Evolutionary conservation across 192 early-diverging fungal genomes (phyloP).

Genomic region (Dissophora ornata): DNA sequence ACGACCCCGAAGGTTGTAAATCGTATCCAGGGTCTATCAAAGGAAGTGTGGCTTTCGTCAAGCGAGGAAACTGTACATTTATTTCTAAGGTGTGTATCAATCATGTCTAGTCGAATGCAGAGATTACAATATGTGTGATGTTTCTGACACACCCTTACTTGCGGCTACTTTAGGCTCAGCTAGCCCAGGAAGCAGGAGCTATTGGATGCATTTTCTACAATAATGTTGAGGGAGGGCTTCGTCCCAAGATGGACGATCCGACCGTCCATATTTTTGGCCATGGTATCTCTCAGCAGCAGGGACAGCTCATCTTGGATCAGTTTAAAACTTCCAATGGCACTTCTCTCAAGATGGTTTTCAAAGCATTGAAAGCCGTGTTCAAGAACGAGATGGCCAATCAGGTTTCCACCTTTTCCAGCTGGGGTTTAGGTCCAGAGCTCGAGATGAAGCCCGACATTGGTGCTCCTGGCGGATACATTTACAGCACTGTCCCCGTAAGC

Average conservation of each 20-base stretch:
- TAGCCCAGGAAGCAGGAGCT: slow-evolving; percentile 70
- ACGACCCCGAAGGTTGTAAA: slow-evolving; percentile 33
- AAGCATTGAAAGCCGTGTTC: slow-evolving; percentile 32
- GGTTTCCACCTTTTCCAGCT: slow-evolving; percentile 78
- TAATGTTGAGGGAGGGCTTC: slow-evolving; percentile 28
- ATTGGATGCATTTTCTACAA: slow-evolving; percentile 76
- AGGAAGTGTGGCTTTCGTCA: slow-evolving; percentile 67
- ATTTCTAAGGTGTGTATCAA: slow-evolving; percentile 12
- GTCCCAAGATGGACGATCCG: slow-evolving; percentile 17
- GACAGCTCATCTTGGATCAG: slow-evolving; percentile 58
- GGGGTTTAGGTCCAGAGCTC: slow-evolving; percentile 76
- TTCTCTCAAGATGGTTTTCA: slow-evolving; percentile 22
- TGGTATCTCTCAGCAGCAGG: slow-evolving; percentile 62
- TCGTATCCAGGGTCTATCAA: slow-evolving; percentile 27
- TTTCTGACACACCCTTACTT: not conserved
- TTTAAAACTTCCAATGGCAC: slow-evolving; percentile 32
- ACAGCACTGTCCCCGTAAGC: slow-evolving; percentile 65
- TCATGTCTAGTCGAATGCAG: too few species aligned
- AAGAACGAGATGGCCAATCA: slow-evolving; percentile 67
- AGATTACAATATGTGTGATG: not conserved
- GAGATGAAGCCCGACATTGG: slow-evolving; percentile 70
- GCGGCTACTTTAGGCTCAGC: slow-evolving; percentile 2
- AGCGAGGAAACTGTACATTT: slow-evolving; percentile 77
- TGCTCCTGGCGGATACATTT: slow-evolving; percentile 72
- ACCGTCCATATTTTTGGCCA: slow-evolving; percentile 66